Conservation (phyloP, 306 rosid genomes). For the Abrus pulchellus region DNA sequence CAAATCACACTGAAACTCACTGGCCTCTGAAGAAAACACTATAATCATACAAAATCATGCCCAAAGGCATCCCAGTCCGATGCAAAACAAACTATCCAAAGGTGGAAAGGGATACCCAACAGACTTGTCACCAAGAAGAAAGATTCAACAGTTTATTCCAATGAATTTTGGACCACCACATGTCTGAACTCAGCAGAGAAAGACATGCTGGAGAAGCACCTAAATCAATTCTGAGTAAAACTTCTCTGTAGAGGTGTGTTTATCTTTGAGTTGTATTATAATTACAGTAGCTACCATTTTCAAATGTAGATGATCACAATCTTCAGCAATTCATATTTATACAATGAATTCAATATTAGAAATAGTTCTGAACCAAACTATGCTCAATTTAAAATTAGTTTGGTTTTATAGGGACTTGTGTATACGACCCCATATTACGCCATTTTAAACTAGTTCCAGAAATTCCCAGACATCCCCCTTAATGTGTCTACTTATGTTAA, state of each 20-base stretch:
- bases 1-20: not conserved
- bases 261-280: not conserved
- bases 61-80: not conserved
- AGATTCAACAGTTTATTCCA: not conserved
- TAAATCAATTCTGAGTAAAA: not conserved
- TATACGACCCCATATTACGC: not conserved
- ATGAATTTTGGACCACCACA: not conserved
- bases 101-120: not conserved
- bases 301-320: constrained; percentile 1
- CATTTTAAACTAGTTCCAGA: not conserved
- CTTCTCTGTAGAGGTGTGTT: too few relatives aligned
- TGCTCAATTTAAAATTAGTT: not conserved
- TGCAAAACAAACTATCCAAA: not conserved
- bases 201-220: not conserved
- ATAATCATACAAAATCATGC: not conserved
- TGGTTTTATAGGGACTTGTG: not conserved
- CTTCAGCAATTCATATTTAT: not conserved
- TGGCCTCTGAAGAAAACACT: not conserved
- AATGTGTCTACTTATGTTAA: not conserved
- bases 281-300: not conserved
- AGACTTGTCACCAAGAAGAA: not conserved
- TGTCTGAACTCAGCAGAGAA: not conserved
- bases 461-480: not conserved
- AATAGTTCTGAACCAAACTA: not conserved
- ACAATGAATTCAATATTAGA: not conserved